Evolutionary conservation across 2,329 filamentous ascomycete genomes (phyloP).

Genomic region (Aspergillus pseudoviridinutans): DNA sequence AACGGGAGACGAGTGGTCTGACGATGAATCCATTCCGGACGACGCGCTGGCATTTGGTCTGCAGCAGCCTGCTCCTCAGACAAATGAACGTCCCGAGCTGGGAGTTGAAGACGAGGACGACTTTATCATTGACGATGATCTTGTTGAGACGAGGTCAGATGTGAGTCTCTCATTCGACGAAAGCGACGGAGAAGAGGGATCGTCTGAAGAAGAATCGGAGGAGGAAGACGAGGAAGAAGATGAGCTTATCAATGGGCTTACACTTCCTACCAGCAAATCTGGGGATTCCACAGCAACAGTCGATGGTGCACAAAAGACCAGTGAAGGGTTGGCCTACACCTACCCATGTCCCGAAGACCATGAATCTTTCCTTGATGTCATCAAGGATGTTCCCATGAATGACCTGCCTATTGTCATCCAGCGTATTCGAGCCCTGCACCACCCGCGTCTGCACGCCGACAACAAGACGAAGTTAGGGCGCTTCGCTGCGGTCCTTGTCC

Average conservation of each 20-base stretch:
- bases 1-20: slow-evolving; percentile 36
- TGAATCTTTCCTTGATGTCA: slow-evolving; percentile 65
- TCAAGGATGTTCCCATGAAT: slow-evolving; percentile 57
- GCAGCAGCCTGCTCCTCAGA: slow-evolving; percentile 46
- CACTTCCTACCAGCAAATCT: slow-evolving; percentile 35
- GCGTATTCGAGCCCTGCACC: slow-evolving; percentile 85
- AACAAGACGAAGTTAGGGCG: slow-evolving; percentile 78
- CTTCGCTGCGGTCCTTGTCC: slow-evolving; percentile 46
- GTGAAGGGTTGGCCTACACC: slow-evolving; percentile 67
- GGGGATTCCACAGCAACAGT: slow-evolving; percentile 25
- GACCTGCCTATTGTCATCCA: slow-evolving; percentile 78
- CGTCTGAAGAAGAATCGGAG: slow-evolving; percentile 53
- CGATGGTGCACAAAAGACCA: slow-evolving; percentile 42
- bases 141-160: slow-evolving; percentile 76
- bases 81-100: slow-evolving; percentile 43
- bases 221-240: slow-evolving; percentile 56
- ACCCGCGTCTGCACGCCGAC: slow-evolving; percentile 75
- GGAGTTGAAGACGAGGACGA: slow-evolving; percentile 92
- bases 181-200: slow-evolving; percentile 54
- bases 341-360: slow-evolving; percentile 81
- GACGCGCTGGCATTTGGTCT: slow-evolving; percentile 61
- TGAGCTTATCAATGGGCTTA: slow-evolving; percentile 68
- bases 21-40: slow-evolving; percentile 48
- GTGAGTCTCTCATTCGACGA: slow-evolving; percentile 40
- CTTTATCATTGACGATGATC: slow-evolving; percentile 83